Percentiles rank a stretch among this genome's conserved stretches.
Conservation (phyloP, 306 rosid species). For the Quercus engelmannii region DNA sequence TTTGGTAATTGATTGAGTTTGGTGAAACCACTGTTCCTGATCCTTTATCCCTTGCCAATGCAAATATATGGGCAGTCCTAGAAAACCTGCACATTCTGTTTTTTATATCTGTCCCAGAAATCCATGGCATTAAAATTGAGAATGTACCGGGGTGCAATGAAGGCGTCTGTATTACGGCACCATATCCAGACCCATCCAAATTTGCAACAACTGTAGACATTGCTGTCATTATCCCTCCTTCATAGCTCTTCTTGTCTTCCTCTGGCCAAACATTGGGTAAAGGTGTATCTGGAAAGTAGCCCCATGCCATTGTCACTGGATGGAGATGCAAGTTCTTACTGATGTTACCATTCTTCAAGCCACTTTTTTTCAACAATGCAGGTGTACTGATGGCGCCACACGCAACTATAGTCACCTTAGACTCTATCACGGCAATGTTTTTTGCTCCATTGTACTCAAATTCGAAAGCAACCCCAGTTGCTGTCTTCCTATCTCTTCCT, state of each 20-base stretch:
- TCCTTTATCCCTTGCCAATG: constrained; percentile 72
- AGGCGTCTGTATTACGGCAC: constrained; percentile 81
- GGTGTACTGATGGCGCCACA: constrained; percentile 84
- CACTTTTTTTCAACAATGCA: constrained; percentile 53
- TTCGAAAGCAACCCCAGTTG: constrained; percentile 53
- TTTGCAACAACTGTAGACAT: constrained; percentile 68
- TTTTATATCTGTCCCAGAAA: constrained; percentile 58
- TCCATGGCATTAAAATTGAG: constrained; percentile 77
- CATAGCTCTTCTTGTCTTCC: constrained; percentile 61
- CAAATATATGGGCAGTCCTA: constrained; percentile 75
- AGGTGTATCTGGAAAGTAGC: constrained; percentile 61
- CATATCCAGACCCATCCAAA: constrained; percentile 57
- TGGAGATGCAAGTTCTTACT: constrained; percentile 80
- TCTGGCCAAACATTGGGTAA: constrained; percentile 48
- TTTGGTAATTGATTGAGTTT: constrained; percentile 34
- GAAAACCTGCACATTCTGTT: constrained; percentile 63
- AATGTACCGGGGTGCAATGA: constrained; percentile 84
- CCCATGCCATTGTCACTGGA: constrained; percentile 89
- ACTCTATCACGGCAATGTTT: constrained; percentile 62
- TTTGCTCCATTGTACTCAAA: constrained; percentile 38
- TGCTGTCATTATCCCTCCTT: constrained; percentile 92
- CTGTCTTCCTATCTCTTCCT: constrained; percentile 41
- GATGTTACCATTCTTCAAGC: constrained; percentile 58
- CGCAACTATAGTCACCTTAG: constrained; percentile 75
- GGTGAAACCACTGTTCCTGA: constrained; percentile 50